Evolutionary conservation across 495 filamentous ascomycete species (phyloP).

Genomic region (Hyaloscypha variabilis): DNA sequence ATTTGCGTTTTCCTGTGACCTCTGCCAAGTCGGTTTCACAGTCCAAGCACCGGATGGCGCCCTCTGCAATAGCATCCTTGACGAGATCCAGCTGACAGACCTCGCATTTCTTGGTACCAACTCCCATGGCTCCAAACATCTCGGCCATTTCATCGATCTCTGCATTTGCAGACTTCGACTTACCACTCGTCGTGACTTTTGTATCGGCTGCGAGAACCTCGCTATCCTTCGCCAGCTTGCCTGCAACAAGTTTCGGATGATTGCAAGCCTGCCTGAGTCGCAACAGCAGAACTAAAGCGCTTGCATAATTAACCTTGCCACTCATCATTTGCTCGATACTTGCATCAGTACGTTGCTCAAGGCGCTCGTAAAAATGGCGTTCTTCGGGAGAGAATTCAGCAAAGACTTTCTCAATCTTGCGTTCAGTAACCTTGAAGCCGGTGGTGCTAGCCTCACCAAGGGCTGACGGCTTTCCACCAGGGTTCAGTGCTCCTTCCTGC

Average conservation of each 20-base stretch:
- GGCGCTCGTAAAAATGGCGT: constrained; percentile 77
- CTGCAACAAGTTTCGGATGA: constrained; percentile 83
- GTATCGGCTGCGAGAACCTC: constrained; percentile 75
- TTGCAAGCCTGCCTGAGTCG: constrained; percentile 93
- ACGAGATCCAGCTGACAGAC: constrained; percentile 78
- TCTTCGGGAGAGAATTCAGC: constrained; percentile 81
- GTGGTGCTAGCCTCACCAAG: constrained; percentile 48
- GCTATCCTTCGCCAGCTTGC: constrained; percentile 82
- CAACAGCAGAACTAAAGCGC: constrained; percentile 84
- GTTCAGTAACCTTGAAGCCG: constrained; percentile 83
- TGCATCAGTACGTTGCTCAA: constrained; percentile 83
- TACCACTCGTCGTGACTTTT: constrained; percentile 41
- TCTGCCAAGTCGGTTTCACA: constrained; percentile 67
- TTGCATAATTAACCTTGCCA: constrained; percentile 73
- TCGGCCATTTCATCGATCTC: constrained; percentile 81
- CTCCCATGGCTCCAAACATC: constrained; percentile 79
- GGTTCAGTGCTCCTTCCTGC: constrained; percentile 73
- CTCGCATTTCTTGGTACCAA: constrained; percentile 84
- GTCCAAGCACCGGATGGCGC: constrained; percentile 68
- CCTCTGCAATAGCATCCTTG: constrained; percentile 54
- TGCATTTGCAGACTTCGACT: constrained; percentile 50
- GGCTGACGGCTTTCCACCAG: constrained; percentile 59
- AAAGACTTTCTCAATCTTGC: constrained; percentile 80
- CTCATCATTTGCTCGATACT: constrained; percentile 88
- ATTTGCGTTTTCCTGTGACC: constrained; percentile 34